These are phyloP conservation scores for Gleditsia sinensis DNA, from an alignment of 306 rosid genomes.

Conservation along the genomic window DNA sequence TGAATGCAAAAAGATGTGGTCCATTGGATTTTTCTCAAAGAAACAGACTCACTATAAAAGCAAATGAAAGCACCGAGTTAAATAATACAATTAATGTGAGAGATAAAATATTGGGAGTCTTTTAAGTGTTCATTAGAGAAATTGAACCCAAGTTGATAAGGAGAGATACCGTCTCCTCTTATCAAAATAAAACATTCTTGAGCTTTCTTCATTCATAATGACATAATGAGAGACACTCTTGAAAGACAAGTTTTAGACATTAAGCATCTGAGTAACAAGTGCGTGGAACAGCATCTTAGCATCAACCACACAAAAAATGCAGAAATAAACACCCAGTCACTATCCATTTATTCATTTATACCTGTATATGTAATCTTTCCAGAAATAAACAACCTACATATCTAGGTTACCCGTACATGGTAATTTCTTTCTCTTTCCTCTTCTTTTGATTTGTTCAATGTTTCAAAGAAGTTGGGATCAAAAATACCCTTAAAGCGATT, in stretches of 20 bases:
- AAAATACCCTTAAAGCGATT: conserved; percentile 20
- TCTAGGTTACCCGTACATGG: neutral
- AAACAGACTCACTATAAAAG: neutral
- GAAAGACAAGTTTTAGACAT: neutral
- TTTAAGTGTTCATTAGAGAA: too few species aligned
- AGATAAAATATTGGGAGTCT: neutral
- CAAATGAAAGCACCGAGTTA: neutral
- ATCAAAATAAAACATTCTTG: too few species aligned
- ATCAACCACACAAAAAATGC: neutral
- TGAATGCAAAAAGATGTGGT: neutral
- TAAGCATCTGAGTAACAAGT: neutral
- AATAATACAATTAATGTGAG: neutral
- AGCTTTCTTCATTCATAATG: too few species aligned
- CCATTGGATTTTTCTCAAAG: neutral
- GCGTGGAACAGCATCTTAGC: neutral
- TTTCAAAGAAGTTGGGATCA: conserved; percentile 8
- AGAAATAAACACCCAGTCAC: neutral
- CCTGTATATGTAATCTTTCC: neutral
- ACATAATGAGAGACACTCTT: too few species aligned
- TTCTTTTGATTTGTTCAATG: neutral
- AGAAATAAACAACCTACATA: conserved; percentile 5
- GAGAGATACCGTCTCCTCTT: too few species aligned
- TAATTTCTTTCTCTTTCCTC: neutral
- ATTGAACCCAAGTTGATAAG: too few species aligned
- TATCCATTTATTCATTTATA: neutral